Conservation (phyloP, 2,329 filamentous ascomycete genomes). For the Colletotrichum chrysophilum region DNA sequence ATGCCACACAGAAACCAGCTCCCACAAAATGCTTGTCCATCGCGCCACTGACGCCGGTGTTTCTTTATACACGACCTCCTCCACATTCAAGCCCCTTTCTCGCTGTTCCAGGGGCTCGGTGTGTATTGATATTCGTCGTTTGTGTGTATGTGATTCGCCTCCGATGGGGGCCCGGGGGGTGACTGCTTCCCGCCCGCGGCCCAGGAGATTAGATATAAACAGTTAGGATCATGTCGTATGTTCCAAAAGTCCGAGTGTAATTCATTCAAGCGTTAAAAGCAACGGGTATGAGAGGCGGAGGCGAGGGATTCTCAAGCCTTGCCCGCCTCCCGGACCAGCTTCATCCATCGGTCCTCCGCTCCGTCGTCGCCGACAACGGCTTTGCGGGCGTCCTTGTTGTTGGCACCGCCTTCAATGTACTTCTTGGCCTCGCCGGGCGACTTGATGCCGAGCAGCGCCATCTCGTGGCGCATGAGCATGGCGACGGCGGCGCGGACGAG, state of each 20-base stretch:
- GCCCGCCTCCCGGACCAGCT: slow-evolving; percentile 42
- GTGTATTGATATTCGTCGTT: neutral
- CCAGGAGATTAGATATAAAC: slow-evolving; percentile 23
- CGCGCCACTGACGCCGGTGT: slow-evolving; percentile 19
- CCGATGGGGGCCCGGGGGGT: neutral
- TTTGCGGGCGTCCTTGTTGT: slow-evolving; percentile 18
- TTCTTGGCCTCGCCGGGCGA: slow-evolving; percentile 48
- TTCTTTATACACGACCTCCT: slow-evolving; percentile 17
- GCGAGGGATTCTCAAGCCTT: slow-evolving; percentile 30
- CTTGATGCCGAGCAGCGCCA: slow-evolving; percentile 53
- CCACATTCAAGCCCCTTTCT: neutral
- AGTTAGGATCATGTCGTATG: slow-evolving; percentile 22
- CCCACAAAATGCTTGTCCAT: slow-evolving; percentile 9
- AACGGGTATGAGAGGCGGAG: neutral
- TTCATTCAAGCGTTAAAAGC: slow-evolving; percentile 19
- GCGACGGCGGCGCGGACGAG: slow-evolving; percentile 76
- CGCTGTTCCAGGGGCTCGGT: neutral
- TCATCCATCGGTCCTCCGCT: slow-evolving; percentile 55
- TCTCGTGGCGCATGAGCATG: slow-evolving; percentile 61
- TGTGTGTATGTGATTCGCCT: slow-evolving; percentile 1
- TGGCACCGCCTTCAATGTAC: slow-evolving; percentile 34
- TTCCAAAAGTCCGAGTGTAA: slow-evolving; percentile 9
- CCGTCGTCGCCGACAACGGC: slow-evolving; percentile 32
- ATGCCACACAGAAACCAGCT: slow-evolving; percentile 15
- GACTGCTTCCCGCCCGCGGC: neutral